Base-by-base conservation (phyloP, 2,329 filamentous ascomycete genomes). In the Venturia oleaginea region DNA sequence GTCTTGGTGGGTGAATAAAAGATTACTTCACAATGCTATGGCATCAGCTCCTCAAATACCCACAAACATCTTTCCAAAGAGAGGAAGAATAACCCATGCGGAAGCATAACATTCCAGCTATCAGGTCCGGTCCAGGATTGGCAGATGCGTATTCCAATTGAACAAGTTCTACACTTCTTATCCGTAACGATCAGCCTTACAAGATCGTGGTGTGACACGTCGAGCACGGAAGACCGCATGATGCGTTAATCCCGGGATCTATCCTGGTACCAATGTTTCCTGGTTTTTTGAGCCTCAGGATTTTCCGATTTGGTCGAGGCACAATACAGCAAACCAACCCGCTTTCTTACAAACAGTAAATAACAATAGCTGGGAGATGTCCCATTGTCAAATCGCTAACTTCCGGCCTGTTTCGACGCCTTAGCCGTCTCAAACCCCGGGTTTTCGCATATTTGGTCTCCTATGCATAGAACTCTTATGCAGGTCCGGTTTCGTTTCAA, bases 401-500 rank as follows among this genome's bases (percentile, higher is more conserved):
- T 3, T 30, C 4, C 15, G n/a, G 15, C 24, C 8, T 57, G 30
- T 34, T 54, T 57, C n/a, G 51, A 57, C 51, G 15, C 24, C 30
- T 15, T 34, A 34, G 15, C 27, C 51, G 51, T 34, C 51, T 34
- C 51, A 34, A 51, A 34, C 8, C 15, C 30, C 15, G 15, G 19
- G 15, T 8, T 57, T 32, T 34, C 4, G 27, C 15, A 37, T 8
- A 5, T 57, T 57, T 34, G 51, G 15, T 30, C 27, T 57, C 34
- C 51, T 22, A 34, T 57, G 51, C 27, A 34, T 57, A 15, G 27
- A 34, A 57, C 13, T 34, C 27, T 57, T 11, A 57, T 57, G 51
- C 51, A 57, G 27, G 51, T n/a, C 27, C 30, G 17, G 51, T 57
- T 57, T 57, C 51, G 51, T 57, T 57, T 57, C 51, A 57, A 6